phyloP scores from a whole-genome alignment of 106 monocot species.

The Triglochin maritima region DNA sequence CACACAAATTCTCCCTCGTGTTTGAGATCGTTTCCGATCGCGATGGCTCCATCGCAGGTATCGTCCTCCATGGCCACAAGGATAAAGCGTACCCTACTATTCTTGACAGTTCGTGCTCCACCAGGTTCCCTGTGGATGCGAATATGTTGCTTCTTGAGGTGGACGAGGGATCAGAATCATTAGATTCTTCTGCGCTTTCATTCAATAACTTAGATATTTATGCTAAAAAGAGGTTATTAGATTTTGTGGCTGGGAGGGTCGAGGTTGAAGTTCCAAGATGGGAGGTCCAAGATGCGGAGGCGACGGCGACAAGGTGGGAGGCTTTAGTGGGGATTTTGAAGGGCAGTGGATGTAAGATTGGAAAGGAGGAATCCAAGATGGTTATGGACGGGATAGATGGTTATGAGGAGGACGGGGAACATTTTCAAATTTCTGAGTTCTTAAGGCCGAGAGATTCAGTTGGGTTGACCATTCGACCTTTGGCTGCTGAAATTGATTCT shows the following conservation, averaged over 20 bases:
- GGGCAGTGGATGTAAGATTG: conserved; percentile 14
- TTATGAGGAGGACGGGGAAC: conserved; percentile 14
- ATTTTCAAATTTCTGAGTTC: conserved; percentile 44
- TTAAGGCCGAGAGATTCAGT: conserved; percentile 34
- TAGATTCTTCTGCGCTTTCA: background rate
- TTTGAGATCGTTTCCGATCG: conserved; percentile 48
- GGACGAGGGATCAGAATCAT: no score
- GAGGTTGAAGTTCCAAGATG: conserved; percentile 28
- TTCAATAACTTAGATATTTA: conserved; percentile 44
- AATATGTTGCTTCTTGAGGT: conserved; percentile 72
- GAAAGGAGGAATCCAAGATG: conserved; percentile 10
- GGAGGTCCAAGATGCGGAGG: conserved; percentile 5
- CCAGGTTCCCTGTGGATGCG: no score
- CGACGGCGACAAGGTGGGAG: conserved; percentile 22
- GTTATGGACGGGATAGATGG: conserved; percentile 1
- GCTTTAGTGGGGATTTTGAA: conserved; percentile 29
- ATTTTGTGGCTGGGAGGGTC: conserved; percentile 35
- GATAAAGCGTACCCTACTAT: no score
- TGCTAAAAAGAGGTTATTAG: conserved; percentile 56
- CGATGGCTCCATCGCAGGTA: conserved; percentile 21
- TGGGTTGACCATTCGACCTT: conserved; percentile 39
- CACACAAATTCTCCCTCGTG: conserved; percentile 60
- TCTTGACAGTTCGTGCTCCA: no score
- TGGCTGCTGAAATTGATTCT: conserved; percentile 40
- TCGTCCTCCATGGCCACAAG: conserved; percentile 79